Conservation (phyloP, 2,329 filamentous ascomycete species). For the Pseudogymnoascus pannorum region DNA sequence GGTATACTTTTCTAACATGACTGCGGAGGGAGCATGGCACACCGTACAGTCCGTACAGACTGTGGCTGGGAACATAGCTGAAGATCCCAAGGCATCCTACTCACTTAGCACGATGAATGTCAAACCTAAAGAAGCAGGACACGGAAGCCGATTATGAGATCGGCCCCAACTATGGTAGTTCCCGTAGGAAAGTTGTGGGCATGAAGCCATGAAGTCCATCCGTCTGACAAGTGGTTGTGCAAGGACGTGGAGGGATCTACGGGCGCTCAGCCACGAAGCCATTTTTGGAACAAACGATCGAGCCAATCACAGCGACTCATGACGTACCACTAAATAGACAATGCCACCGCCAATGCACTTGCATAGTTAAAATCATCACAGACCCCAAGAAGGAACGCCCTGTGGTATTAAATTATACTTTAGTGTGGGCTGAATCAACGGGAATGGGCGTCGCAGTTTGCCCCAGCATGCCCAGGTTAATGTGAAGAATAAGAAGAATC, state of each 20-base stretch:
- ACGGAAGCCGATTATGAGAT: background rate
- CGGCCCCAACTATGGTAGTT: background rate
- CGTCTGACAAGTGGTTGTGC: background rate
- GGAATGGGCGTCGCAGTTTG: background rate
- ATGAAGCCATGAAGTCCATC: background rate
- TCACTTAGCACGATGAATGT: background rate
- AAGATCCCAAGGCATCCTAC: background rate
- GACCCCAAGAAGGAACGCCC: background rate
- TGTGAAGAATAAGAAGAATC: background rate
- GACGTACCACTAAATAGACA: background rate
- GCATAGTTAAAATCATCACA: background rate
- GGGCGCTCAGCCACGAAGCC: background rate
- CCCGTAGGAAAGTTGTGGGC: background rate
- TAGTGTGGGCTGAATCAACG: background rate
- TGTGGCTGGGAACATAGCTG: background rate
- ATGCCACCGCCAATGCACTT: background rate
- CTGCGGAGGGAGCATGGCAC: background rate
- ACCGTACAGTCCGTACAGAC: too few species aligned
- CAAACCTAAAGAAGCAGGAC: conserved; percentile 3
- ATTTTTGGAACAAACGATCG: background rate
- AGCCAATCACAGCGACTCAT: background rate
- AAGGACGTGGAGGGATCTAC: background rate
- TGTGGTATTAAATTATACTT: background rate
- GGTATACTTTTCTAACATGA: background rate
- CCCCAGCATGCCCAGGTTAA: too few species aligned